phyloP scores from a whole-genome alignment of 192 early-diverging fungal species.

The Rhizoclosmatium sp. region DNA sequence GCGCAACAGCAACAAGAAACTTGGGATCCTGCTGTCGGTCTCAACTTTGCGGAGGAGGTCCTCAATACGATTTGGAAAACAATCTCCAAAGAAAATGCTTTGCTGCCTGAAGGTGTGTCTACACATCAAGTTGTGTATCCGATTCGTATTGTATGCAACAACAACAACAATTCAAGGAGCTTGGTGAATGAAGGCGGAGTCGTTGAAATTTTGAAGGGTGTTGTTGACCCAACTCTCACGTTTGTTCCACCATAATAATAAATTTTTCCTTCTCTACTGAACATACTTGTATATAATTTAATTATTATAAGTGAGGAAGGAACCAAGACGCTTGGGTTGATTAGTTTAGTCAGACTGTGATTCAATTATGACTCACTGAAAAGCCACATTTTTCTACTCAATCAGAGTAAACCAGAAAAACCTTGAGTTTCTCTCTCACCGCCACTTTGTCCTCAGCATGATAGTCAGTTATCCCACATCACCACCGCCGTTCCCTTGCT shows the following conservation, averaged over 20 bases:
- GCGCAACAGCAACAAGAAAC: background rate
- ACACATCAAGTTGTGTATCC: background rate
- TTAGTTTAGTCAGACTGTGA: no score
- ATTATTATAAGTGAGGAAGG: no score
- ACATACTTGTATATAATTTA: no score
- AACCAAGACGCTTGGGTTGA: no score
- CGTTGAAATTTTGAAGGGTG: background rate
- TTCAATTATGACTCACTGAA: no score
- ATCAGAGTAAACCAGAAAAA: no score
- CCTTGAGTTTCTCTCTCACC: no score
- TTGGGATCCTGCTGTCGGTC: conserved; percentile 87
- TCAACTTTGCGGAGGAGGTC: conserved; percentile 80
- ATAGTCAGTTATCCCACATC: no score
- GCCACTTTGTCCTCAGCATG: no score
- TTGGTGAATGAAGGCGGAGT: background rate
- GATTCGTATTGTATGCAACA: background rate
- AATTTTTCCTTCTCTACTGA: no score
- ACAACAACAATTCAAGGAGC: background rate
- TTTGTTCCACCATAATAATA: background rate
- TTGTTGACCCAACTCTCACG: background rate
- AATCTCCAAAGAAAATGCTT: conserved; percentile 38
- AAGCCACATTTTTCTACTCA: no score
- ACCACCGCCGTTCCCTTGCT: no score
- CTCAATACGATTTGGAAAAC: conserved; percentile 47
- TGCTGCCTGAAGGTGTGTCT: background rate